These are phyloP conservation scores for Leccinum truebloodii DNA, from an alignment of 768 basidiomycete species.

Conservation along the genomic window DNA sequence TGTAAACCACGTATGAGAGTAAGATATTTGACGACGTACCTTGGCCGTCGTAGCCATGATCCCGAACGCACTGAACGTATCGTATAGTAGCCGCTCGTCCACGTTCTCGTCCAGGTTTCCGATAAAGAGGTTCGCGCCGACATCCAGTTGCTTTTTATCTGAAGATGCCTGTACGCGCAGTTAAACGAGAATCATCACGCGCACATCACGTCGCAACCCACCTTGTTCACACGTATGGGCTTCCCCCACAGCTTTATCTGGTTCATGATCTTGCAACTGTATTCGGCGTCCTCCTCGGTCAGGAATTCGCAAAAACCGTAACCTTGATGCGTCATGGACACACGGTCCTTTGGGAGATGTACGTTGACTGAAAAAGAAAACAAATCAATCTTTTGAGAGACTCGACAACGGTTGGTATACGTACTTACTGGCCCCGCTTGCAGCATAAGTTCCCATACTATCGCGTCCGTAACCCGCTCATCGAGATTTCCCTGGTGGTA, in stretches of 20 bases:
- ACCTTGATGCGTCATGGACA: slow-evolving; percentile 97
- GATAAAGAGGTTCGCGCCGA: slow-evolving; percentile 73
- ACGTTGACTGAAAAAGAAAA: not conserved
- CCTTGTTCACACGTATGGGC: slow-evolving; percentile 98
- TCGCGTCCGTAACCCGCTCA: slow-evolving; percentile 89
- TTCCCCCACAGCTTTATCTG: slow-evolving; percentile 99
- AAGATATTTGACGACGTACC: slow-evolving; percentile 36
- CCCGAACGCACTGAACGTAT: slow-evolving; percentile 95
- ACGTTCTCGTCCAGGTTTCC: slow-evolving; percentile 95
- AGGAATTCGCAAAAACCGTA: slow-evolving; percentile 99
- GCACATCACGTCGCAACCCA: slow-evolving; percentile 37
- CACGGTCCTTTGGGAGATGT: slow-evolving; percentile 89
- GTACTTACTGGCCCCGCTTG: slow-evolving; percentile 98
- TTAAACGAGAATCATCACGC: slow-evolving; percentile 12
- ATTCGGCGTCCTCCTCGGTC: slow-evolving; percentile 98
- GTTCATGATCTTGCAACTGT: slow-evolving; percentile 99
- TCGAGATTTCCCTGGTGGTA: slow-evolving; percentile 85
- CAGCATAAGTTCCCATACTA: slow-evolving; percentile 98
- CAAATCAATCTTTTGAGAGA: not conserved
- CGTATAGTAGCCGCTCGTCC: slow-evolving; percentile 89
- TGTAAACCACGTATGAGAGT: not conserved
- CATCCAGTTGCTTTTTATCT: slow-evolving; percentile 97
- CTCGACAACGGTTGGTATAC: slow-evolving; percentile 31
- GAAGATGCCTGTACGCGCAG: slow-evolving; percentile 46
- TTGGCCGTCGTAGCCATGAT: slow-evolving; percentile 91